These are phyloP conservation scores for Huntiella savannae DNA, from an alignment of 2,329 filamentous ascomycete genomes.

Conservation along the genomic window DNA sequence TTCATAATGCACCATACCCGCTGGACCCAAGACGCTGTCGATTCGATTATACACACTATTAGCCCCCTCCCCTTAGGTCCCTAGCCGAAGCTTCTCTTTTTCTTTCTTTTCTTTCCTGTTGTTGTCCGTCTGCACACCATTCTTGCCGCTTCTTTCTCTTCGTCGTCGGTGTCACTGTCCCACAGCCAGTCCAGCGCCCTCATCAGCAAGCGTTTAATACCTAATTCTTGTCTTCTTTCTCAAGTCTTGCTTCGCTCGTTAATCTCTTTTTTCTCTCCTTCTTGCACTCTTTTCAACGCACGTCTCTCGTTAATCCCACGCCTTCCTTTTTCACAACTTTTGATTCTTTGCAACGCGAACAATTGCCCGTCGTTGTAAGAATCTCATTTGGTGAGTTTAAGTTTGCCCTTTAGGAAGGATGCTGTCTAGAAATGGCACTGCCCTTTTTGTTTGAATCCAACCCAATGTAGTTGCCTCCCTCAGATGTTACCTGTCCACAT, in stretches of 20 bases:
- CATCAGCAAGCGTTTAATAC: conserved; percentile 10
- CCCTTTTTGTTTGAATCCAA: no score
- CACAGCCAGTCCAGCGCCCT: conserved; percentile 1
- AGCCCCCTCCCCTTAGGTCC: background rate
- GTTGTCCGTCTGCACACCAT: conserved; percentile 1
- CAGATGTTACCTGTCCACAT: no score
- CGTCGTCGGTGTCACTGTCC: conserved; percentile 8
- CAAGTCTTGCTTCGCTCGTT: conserved; percentile 11
- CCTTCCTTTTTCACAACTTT: background rate
- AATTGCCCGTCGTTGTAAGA: background rate
- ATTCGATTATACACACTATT: background rate
- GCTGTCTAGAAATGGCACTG: no score
- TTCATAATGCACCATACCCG: background rate
- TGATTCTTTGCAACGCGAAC: conserved; percentile 2
- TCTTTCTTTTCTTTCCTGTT: conserved; percentile 4
- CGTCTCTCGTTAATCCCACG: background rate
- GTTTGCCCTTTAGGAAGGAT: no score
- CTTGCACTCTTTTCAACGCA: background rate
- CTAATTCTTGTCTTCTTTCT: conserved; percentile 7
- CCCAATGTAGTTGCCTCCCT: no score
- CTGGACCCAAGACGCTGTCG: background rate
- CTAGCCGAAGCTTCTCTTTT: conserved; percentile 7
- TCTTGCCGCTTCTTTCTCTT: conserved; percentile 3
- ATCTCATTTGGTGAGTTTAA: conserved; percentile 2
- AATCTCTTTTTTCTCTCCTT: background rate